phyloP scores from a whole-genome alignment of 768 basidiomycete species.

The Lyophyllum semitale region DNA sequence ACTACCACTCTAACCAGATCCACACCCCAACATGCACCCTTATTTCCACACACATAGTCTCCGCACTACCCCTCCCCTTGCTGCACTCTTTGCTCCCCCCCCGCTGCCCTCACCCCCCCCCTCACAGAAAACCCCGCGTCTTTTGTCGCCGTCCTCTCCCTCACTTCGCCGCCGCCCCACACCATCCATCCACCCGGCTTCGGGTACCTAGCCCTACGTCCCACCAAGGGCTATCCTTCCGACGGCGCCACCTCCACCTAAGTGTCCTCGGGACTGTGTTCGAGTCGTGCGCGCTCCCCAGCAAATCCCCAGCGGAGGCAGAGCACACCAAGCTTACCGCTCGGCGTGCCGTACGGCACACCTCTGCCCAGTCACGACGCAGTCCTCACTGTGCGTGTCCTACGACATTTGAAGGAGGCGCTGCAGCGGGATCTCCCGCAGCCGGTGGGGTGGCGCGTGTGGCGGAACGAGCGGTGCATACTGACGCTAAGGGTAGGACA shows the following conservation, averaged over 20 bases:
- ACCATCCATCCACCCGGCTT: conserved; percentile 83
- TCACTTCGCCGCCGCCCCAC: conserved; percentile 63
- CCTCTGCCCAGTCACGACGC: conserved; percentile 23
- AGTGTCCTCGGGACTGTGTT: conserved; percentile 86
- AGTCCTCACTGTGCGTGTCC: conserved; percentile 24
- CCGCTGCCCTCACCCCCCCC: conserved; percentile 42
- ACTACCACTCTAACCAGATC: background rate
- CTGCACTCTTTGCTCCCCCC: conserved; percentile 46
- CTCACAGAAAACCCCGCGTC: conserved; percentile 71
- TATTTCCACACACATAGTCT: conserved; percentile 69
- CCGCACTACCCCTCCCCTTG: conserved; percentile 68
- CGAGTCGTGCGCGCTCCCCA: conserved; percentile 71
- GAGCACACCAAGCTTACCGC: conserved; percentile 77
- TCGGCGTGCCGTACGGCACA: conserved; percentile 73
- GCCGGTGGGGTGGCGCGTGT: conserved; percentile 55
- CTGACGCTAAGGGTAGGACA: conserved; percentile 80
- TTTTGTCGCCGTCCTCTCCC: conserved; percentile 85
- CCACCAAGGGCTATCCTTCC: conserved; percentile 49
- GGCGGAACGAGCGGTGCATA: conserved; percentile 68
- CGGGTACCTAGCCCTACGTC: conserved; percentile 91
- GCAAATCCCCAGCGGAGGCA: conserved; percentile 9
- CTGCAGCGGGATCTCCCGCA: conserved; percentile 49
- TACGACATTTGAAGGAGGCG: conserved; percentile 44
- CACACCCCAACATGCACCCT: conserved; percentile 20
- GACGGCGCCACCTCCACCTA: conserved; percentile 26